Percentiles rank a stretch among this genome's conserved stretches.
Conservation (phyloP, 225 moss, liverwort and hornwort genomes). For the Pseudisothecium myosuroides region DNA sequence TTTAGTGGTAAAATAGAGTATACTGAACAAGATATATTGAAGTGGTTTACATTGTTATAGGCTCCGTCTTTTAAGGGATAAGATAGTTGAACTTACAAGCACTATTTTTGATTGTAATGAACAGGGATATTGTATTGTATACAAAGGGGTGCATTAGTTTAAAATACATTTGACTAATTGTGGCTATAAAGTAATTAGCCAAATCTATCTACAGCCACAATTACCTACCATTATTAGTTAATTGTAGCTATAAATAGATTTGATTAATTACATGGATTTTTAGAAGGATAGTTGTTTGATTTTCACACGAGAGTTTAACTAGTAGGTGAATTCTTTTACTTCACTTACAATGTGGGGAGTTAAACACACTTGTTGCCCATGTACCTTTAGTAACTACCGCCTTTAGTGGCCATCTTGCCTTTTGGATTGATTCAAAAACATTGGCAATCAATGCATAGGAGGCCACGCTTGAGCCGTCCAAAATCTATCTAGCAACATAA, state of each 20-base stretch:
- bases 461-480: rapidly evolving
- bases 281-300: background rate
- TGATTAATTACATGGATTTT: background rate
- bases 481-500: background rate
- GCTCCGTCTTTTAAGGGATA: background rate
- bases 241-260: background rate
- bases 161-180: background rate
- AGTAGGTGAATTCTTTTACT: background rate
- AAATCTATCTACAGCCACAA: too few species aligned
- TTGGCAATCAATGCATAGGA: background rate
- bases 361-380: too few species aligned
- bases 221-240: background rate
- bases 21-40: too few species aligned
- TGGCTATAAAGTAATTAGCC: too few species aligned
- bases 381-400: rapidly evolving
- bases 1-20: too few species aligned
- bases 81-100: background rate
- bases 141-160: background rate
- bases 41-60: too few species aligned
- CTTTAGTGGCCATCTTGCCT: too few species aligned
- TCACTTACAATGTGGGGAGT: background rate
- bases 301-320: background rate
- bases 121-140: background rate
- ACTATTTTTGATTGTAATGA: background rate
- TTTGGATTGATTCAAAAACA: too few species aligned